A percentile compares a stretch with the other conserved stretches of the same genome.
These are phyloP conservation scores for Berkeleyomyces rouxiae DNA, from an alignment of 2,329 filamentous ascomycete species.

Conservation along the genomic window DNA sequence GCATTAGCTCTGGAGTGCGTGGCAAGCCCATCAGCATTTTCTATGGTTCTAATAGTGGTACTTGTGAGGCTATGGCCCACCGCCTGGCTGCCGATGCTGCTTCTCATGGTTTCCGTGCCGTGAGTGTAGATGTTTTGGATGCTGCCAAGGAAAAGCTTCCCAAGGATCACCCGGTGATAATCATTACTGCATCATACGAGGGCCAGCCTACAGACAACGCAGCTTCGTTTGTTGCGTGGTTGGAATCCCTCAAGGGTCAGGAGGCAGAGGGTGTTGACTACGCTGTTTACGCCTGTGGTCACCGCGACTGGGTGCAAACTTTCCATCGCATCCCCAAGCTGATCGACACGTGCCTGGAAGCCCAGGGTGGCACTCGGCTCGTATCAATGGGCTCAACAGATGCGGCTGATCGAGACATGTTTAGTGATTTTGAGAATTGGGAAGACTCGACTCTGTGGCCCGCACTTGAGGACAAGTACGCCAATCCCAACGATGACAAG, in stretches of 20 bases:
- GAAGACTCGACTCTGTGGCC: slow-evolving; percentile 39
- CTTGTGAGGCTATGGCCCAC: slow-evolving; percentile 53
- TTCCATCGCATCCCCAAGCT: slow-evolving; percentile 52
- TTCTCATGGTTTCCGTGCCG: slow-evolving; percentile 40
- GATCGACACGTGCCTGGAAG: slow-evolving; percentile 36
- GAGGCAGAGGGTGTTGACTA: slow-evolving; percentile 42
- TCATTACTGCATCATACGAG: slow-evolving; percentile 58
- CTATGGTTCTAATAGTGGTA: slow-evolving; percentile 60
- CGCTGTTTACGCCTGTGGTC: slow-evolving; percentile 51
- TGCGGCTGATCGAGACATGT: slow-evolving; percentile 46
- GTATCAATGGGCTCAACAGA: slow-evolving; percentile 38
- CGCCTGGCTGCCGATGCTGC: slow-evolving; percentile 42
- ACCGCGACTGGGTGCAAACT: slow-evolving; percentile 39
- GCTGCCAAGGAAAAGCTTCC: slow-evolving; percentile 43
- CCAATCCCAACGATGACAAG: slow-evolving; percentile 25
- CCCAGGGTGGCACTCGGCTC: slow-evolving; percentile 22
- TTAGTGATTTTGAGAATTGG: slow-evolving; percentile 51
- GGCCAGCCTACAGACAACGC: slow-evolving; percentile 61
- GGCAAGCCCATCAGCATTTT: slow-evolving; percentile 43
- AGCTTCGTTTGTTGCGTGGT: slow-evolving; percentile 49
- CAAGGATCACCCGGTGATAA: slow-evolving; percentile 42
- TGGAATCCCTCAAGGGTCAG: slow-evolving; percentile 34
- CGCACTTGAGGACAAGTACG: slow-evolving; percentile 31
- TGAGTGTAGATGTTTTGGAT: slow-evolving; percentile 40
- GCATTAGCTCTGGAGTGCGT: background rate